Conservation (phyloP, 306 rosid genomes). For the Cotoneaster glaucophyllus region DNA sequence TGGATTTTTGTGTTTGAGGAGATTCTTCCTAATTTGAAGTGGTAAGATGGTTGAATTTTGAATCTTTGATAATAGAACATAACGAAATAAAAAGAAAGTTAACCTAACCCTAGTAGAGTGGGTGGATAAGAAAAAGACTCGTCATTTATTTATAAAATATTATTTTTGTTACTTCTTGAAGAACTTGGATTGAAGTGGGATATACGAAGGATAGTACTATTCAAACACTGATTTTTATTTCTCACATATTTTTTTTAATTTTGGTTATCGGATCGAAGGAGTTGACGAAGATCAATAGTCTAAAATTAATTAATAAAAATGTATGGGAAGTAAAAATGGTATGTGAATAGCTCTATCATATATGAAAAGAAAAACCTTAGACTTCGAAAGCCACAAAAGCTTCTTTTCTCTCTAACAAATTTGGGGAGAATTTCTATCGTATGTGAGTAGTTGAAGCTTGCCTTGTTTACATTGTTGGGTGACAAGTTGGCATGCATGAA, state of each 20-base stretch:
- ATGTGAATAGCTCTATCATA: not conserved
- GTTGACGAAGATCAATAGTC: too few species aligned
- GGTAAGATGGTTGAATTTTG: not conserved
- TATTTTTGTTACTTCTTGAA: not conserved
- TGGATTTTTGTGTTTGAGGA: not conserved
- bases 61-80: not conserved
- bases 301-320: too few species aligned
- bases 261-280: too few species aligned
- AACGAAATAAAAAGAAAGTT: not conserved
- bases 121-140: not conserved
- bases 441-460: not conserved
- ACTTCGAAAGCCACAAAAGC: not conserved
- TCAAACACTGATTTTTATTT: too few species aligned
- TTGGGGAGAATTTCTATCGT: not conserved
- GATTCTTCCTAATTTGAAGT: not conserved
- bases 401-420: not conserved
- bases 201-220: not conserved
- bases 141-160: too few species aligned
- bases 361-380: not conserved
- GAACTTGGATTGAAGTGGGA: not conserved
- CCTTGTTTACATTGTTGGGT: not conserved
- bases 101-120: not conserved
- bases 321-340: too few species aligned
- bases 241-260: too few species aligned
- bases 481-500: not conserved